These are phyloP conservation scores for Plasmodium gaboni DNA, from an alignment of 169 alveolate genomes.

Conservation along the genomic window DNA sequence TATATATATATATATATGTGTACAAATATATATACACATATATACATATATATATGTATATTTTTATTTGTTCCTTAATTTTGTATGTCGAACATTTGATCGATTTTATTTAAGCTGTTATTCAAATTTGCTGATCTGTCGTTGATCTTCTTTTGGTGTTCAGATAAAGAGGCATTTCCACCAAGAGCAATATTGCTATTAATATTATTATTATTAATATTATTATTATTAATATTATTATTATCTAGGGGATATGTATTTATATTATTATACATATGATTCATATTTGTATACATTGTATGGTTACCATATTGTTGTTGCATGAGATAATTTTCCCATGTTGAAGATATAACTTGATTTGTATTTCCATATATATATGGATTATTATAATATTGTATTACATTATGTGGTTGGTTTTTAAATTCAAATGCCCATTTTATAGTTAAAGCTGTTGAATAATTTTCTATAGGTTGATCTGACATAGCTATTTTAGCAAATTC, in stretches of 20 bases:
- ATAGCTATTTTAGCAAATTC: conserved; percentile 99
- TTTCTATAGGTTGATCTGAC: conserved; percentile 95
- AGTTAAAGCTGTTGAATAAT: conserved; percentile 91
- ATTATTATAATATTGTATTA: conserved; percentile 25
- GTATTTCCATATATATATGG: conserved; percentile 35
- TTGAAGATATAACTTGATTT: conserved; percentile 24
- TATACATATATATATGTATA: no score
- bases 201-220: background rate
- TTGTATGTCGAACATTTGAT: conserved; percentile 22
- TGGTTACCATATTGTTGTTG: conserved; percentile 14
- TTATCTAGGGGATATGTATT: background rate
- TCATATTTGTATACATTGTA: background rate
- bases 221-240: background rate
- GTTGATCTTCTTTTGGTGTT: conserved; percentile 12
- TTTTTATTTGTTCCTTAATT: background rate
- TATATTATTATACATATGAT: background rate
- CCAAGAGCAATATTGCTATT: background rate
- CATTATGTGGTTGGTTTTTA: conserved; percentile 52
- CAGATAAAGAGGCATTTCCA: conserved; percentile 1
- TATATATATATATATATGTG: no score
- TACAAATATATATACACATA: no score
- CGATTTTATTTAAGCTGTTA: conserved; percentile 6
- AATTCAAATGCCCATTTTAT: conserved; percentile 96
- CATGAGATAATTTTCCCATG: conserved; percentile 25
- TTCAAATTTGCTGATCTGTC: conserved; percentile 8